These are phyloP conservation scores for Cyanidioschyzon merolae DNA, from an alignment of 23 red algal species.

Conservation along the genomic window DNA sequence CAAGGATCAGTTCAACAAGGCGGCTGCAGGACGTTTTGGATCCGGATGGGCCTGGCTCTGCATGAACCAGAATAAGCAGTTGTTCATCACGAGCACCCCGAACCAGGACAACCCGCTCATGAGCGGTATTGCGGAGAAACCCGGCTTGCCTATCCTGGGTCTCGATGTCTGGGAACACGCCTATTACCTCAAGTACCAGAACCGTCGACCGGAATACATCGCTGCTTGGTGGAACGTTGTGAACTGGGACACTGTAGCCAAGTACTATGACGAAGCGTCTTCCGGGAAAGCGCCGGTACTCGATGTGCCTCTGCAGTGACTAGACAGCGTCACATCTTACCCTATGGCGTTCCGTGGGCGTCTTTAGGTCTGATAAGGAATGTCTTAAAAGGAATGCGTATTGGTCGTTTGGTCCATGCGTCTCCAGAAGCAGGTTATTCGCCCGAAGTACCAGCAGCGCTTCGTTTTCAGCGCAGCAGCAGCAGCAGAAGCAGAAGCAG, in stretches of 20 bases:
- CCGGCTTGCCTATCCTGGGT: slow-evolving; percentile 28
- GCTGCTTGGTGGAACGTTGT: slow-evolving; percentile 95
- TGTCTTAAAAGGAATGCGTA: background rate
- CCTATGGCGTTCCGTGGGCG: background rate
- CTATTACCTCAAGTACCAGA: slow-evolving; percentile 95
- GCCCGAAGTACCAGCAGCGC: too few species aligned
- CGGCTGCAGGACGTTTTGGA: slow-evolving; percentile 75
- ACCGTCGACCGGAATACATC: slow-evolving; percentile 71
- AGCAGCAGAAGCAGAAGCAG: too few species aligned
- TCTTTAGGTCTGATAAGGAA: background rate
- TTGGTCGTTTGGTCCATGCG: too few species aligned
- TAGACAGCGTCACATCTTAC: background rate
- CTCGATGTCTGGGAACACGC: slow-evolving; percentile 37
- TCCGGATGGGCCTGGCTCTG: slow-evolving; percentile 93
- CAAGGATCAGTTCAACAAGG: slow-evolving; percentile 54
- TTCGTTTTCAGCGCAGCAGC: too few species aligned
- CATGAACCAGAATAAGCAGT: slow-evolving; percentile 41
- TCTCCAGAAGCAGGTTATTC: too few species aligned
- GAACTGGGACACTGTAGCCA: slow-evolving; percentile 89
- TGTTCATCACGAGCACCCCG: slow-evolving; percentile 67
- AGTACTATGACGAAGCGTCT: slow-evolving; percentile 51
- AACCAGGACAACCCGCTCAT: slow-evolving; percentile 99
- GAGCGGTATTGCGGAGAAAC: slow-evolving; percentile 54
- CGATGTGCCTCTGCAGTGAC: slow-evolving; percentile 61
- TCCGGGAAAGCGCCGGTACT: slow-evolving; percentile 57